phyloP scores from a whole-genome alignment of 306 rosid species.

The Lathyrus aphaca region DNA sequence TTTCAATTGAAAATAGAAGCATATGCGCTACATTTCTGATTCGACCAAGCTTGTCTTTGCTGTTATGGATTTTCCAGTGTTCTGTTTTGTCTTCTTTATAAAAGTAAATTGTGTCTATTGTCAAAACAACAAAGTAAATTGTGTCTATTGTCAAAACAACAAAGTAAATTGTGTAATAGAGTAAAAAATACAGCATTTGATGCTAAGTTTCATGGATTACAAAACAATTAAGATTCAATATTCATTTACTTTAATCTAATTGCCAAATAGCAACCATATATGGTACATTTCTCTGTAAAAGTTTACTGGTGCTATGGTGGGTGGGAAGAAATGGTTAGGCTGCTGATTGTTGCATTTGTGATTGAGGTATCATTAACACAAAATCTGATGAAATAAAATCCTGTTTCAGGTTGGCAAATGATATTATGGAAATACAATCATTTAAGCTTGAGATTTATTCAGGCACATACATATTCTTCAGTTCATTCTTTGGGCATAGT shows the following conservation, averaged over 20 bases:
- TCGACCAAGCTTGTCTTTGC: not conserved
- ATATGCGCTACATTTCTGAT: not conserved
- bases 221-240: not conserved
- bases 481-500: not conserved
- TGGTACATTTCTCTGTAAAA: slow-evolving; percentile 3
- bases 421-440: slow-evolving; percentile 3
- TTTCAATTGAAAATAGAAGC: not conserved
- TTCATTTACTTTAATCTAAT: not conserved
- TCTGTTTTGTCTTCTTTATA: not conserved
- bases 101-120: not conserved
- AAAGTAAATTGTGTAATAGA: too few species aligned
- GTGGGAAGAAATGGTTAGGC: not conserved
- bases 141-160: not conserved
- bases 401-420: slow-evolving; percentile 25
- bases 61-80: slow-evolving; percentile 4
- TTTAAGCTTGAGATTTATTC: not conserved
- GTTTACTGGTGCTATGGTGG: not conserved
- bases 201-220: slow-evolving; percentile 3
- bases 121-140: too few species aligned
- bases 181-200: not conserved
- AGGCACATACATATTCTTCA: not conserved
- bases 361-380: slow-evolving; percentile 4
- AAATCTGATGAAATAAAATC: slow-evolving; percentile 4
- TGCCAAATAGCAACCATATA: not conserved
- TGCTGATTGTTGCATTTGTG: not conserved